phyloP scores from a whole-genome alignment of 495 filamentous ascomycete species.

The Terfezia claveryi region DNA sequence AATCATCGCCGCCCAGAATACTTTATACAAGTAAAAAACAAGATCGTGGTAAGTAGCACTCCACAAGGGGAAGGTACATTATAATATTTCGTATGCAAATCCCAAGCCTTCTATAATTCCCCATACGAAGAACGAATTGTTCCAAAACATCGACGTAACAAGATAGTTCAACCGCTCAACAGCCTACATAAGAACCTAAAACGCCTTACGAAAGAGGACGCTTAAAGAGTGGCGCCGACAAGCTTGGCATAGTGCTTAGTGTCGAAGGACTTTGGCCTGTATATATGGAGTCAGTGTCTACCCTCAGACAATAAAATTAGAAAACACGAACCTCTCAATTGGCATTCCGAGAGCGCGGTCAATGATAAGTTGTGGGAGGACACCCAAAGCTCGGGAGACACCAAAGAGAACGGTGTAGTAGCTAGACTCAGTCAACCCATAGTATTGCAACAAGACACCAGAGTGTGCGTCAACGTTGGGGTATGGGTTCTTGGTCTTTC shows the following conservation, averaged over 20 bases:
- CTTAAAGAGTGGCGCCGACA: constrained; percentile 38
- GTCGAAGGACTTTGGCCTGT: constrained; percentile 75
- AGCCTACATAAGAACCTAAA: not conserved
- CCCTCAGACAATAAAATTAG: not conserved
- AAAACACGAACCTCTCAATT: constrained; percentile 32
- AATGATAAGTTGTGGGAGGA: constrained; percentile 96
- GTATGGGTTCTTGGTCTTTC: constrained; percentile 92
- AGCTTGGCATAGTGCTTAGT: constrained; percentile 93
- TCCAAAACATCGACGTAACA: too few relatives aligned
- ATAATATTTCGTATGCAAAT: too few relatives aligned
- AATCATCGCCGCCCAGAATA: too few relatives aligned
- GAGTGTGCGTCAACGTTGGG: constrained; percentile 70
- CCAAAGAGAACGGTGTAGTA: constrained; percentile 99
- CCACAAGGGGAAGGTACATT: too few relatives aligned
- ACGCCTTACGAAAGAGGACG: not conserved
- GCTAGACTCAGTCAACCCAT: constrained; percentile 92
- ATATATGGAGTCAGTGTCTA: constrained; percentile 29
- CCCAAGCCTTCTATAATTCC: too few relatives aligned
- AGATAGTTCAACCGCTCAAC: too few relatives aligned
- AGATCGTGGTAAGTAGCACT: not conserved
- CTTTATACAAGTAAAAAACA: not conserved
- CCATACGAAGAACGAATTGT: too few relatives aligned
- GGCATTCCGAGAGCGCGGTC: constrained; percentile 86
- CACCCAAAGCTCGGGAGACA: constrained; percentile 92
- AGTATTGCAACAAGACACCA: constrained; percentile 97